phyloP scores from a whole-genome alignment of 2,329 filamentous ascomycete species.

The Alternaria atra region DNA sequence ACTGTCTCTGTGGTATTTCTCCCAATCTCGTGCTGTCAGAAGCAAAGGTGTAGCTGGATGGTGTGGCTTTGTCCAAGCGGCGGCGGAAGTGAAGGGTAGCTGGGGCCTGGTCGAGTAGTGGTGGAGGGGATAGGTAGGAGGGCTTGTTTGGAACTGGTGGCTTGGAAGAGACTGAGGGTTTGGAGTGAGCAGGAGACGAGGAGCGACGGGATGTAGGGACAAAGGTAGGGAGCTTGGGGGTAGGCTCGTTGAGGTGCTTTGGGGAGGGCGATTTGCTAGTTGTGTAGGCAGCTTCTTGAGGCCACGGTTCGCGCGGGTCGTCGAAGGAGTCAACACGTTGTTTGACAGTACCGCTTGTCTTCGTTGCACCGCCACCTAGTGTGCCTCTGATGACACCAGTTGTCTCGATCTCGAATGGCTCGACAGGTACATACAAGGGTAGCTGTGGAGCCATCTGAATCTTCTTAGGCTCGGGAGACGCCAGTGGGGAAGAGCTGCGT shows the following conservation, averaged over 20 bases:
- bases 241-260: slow-evolving; percentile 25
- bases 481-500: slow-evolving; percentile 31
- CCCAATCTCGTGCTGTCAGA: slow-evolving; percentile 59
- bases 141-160: slow-evolving; percentile 11
- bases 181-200: slow-evolving; percentile 8
- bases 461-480: slow-evolving; percentile 31
- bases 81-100: slow-evolving; percentile 28
- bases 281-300: slow-evolving; percentile 22
- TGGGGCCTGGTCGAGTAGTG: slow-evolving; percentile 11
- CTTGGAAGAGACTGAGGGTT: slow-evolving; percentile 12
- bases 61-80: slow-evolving; percentile 48
- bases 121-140: slow-evolving; percentile 15
- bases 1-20: slow-evolving; percentile 58
- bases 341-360: slow-evolving; percentile 13
- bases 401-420: slow-evolving; percentile 30
- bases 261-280: slow-evolving; percentile 14
- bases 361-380: slow-evolving; percentile 17
- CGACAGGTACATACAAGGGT: slow-evolving; percentile 32
- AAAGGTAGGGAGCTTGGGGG: slow-evolving; percentile 25
- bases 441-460: slow-evolving; percentile 11
- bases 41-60: slow-evolving; percentile 55
- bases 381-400: slow-evolving; percentile 20
- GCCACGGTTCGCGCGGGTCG: slow-evolving; percentile 34
- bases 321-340: slow-evolving; percentile 36
- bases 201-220: slow-evolving; percentile 21